phyloP scores from a whole-genome alignment of 768 basidiomycete genomes.

The Kwoniella sp. region DNA sequence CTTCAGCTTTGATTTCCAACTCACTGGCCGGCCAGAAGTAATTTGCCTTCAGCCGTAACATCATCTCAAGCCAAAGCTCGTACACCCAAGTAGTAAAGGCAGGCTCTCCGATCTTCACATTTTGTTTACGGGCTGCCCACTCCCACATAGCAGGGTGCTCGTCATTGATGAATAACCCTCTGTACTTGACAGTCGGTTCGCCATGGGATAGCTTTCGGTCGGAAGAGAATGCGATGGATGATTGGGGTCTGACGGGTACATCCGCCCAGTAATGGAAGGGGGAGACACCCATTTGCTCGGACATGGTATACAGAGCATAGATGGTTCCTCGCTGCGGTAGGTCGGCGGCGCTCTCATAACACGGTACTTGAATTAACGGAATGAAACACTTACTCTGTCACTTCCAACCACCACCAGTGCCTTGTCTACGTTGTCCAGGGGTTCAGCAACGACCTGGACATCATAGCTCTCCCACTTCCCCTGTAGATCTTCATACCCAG shows the following conservation, averaged over 20 bases:
- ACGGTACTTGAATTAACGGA: background rate
- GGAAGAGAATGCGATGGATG: slow-evolving; percentile 58
- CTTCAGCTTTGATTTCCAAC: slow-evolving; percentile 36
- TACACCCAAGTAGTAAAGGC: slow-evolving; percentile 63
- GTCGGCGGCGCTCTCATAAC: too few relatives aligned
- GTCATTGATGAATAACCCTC: slow-evolving; percentile 73
- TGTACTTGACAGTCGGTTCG: slow-evolving; percentile 69
- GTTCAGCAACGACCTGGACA: slow-evolving; percentile 62
- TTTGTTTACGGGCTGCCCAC: slow-evolving; percentile 72
- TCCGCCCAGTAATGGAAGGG: slow-evolving; percentile 71
- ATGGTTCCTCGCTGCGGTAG: slow-evolving; percentile 64
- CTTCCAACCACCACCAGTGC: slow-evolving; percentile 72
- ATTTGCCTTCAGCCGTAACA: slow-evolving; percentile 70
- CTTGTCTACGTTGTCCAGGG: slow-evolving; percentile 64
- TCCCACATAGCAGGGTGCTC: slow-evolving; percentile 72
- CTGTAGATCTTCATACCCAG: slow-evolving; percentile 64
- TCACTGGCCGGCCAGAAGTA: slow-evolving; percentile 67
- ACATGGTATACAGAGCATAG: slow-evolving; percentile 68
- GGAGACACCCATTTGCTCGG: slow-evolving; percentile 68
- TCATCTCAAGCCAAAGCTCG: slow-evolving; percentile 62
- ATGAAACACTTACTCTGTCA: slow-evolving; percentile 58
- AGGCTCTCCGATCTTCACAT: slow-evolving; percentile 65
- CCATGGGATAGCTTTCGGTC: slow-evolving; percentile 61
- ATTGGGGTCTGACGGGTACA: slow-evolving; percentile 65
- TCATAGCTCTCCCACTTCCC: slow-evolving; percentile 72